Percentiles rank a stretch among this genome's conserved stretches.
Conservation (phyloP, 306 rosid species). For the Erythrophleum fordii region DNA sequence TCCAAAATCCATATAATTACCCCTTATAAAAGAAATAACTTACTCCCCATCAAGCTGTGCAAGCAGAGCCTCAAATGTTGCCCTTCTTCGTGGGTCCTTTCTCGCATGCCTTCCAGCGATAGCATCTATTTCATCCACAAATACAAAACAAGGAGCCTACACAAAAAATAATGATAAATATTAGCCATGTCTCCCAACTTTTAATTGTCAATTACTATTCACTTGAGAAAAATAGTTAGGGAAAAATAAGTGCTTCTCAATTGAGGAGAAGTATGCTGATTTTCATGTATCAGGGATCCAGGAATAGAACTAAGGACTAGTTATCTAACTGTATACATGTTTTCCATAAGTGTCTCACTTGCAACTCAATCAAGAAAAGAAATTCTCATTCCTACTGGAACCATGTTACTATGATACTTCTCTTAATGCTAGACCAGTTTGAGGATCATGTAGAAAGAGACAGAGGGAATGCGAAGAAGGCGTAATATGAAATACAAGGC, state of each 20-base stretch:
- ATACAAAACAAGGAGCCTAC: conserved; percentile 94
- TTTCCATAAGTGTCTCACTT: not conserved
- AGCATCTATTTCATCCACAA: conserved; percentile 98
- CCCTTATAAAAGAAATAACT: conserved; percentile 45
- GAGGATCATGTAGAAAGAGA: conserved; percentile 8
- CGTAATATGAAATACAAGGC: not conserved
- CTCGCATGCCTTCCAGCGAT: conserved; percentile 97
- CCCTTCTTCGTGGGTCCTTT: conserved; percentile 90
- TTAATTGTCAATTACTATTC: conserved; percentile 5
- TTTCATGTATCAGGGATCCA: not conserved
- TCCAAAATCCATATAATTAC: conserved; percentile 16
- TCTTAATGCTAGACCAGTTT: not conserved
- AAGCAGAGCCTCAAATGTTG: conserved; percentile 93
- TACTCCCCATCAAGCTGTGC: conserved; percentile 98
- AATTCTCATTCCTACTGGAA: not conserved
- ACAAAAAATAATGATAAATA: conserved; percentile 17
- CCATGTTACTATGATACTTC: not conserved
- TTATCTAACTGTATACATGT: not conserved
- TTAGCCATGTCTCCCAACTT: conserved; percentile 28
- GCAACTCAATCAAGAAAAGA: not conserved
- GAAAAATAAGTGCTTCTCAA: conserved; percentile 9
- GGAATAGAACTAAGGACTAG: not conserved
- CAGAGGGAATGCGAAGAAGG: not conserved
- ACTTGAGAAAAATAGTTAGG: not conserved
- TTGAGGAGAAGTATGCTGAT: not conserved